These are phyloP conservation scores for Aspergillus vadensis DNA, from an alignment of 2,329 filamentous ascomycete species.

Conservation along the genomic window DNA sequence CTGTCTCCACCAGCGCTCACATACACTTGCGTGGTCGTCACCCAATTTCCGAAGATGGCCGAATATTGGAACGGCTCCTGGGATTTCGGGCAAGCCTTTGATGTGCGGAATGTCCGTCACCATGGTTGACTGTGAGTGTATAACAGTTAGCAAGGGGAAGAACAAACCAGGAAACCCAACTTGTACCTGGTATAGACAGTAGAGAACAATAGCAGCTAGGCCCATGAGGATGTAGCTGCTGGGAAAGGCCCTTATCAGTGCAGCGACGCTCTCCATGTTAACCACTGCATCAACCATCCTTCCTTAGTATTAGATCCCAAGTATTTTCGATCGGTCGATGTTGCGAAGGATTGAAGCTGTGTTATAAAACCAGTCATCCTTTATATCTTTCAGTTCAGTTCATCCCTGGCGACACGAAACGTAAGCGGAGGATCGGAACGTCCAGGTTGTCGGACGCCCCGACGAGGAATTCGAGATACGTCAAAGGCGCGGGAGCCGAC, in stretches of 20 bases:
- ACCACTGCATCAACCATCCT: not conserved
- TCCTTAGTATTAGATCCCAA: not conserved
- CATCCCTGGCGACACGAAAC: not conserved
- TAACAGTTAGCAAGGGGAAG: not conserved
- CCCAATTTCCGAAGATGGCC: conserved; percentile 62
- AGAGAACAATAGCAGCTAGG: not conserved
- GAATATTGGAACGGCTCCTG: conserved; percentile 57
- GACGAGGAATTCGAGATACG: not conserved
- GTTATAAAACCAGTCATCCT: not conserved
- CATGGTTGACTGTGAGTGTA: not conserved
- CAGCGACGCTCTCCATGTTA: not conserved
- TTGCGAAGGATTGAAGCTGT: not conserved
- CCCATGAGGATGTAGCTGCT: not conserved
- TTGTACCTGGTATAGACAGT: not conserved
- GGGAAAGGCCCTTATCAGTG: not conserved
- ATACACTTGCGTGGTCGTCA: conserved; percentile 54
- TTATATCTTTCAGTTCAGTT: not conserved
- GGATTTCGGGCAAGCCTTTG: conserved; percentile 59
- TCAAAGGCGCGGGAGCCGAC: not conserved
- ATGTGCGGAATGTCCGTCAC: conserved; percentile 58
- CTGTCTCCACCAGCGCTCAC: conserved; percentile 56
- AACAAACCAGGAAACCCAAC: not conserved
- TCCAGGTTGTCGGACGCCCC: not conserved
- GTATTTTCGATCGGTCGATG: not conserved
- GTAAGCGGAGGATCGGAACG: not conserved